Percentiles rank a stretch among this genome's conserved stretches.
phyloP scores from a whole-genome alignment of 768 basidiomycete species.

The Auricularia sp. region DNA sequence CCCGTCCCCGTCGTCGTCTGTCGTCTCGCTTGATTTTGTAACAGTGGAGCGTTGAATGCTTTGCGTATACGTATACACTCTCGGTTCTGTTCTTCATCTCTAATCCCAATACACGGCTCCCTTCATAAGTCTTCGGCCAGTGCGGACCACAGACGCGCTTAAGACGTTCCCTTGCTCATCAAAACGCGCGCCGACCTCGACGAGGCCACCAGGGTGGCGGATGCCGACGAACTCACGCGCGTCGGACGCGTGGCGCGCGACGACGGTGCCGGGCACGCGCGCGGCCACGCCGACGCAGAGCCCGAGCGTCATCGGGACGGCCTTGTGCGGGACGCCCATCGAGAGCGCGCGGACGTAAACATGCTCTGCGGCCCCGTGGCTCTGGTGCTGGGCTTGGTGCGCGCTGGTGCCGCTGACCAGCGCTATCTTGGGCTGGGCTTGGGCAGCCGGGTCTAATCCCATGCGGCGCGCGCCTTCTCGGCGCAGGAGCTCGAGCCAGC shows the following conservation, averaged over 20 bases:
- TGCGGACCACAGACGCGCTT: conserved; percentile 55
- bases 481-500: conserved; percentile 40
- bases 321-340: conserved; percentile 63
- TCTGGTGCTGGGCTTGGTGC: conserved; percentile 11
- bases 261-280: conserved; percentile 41
- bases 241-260: conserved; percentile 34
- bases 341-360: conserved; percentile 51
- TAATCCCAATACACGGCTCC: conserved; percentile 55
- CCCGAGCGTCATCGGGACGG: conserved; percentile 65
- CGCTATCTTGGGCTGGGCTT: conserved; percentile 66
- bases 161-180: conserved; percentile 33
- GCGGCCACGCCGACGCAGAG: conserved; percentile 59
- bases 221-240: conserved; percentile 33
- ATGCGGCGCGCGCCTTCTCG: conserved; percentile 45
- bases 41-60: neutral
- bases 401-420: conserved; percentile 32
- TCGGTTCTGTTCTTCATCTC: neutral
- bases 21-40: neutral
- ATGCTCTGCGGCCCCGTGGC: conserved; percentile 24
- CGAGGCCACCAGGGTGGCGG: conserved; percentile 54
- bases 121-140: conserved; percentile 61
- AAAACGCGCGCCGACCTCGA: conserved; percentile 56
- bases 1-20: neutral
- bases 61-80: neutral
- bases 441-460: conserved; percentile 51